Evolutionary conservation across 768 basidiomycete genomes (phyloP), one percentile per base, ranked within the genome.

Genomic region (Podaxis sp.): DNA sequence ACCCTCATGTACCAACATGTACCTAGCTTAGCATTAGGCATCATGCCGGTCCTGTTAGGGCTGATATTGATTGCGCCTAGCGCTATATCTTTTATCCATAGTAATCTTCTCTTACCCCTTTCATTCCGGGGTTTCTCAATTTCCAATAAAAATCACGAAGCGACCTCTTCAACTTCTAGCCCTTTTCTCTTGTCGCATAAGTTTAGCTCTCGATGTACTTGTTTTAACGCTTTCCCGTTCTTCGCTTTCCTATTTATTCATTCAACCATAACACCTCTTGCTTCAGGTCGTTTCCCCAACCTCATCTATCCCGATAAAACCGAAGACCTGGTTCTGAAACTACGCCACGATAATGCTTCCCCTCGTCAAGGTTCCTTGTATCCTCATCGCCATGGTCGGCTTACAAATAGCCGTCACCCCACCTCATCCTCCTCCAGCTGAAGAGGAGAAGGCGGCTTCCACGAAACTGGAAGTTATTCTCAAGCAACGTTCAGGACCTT

Each of bases 331-430:
- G 12, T 51, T 54, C 24, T 51, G 9, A 57, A 30, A 40, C 39
- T 12, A 13, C 61, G 17, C 26, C 28, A 28, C 26, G 19, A 69
- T 65, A 65, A 71, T 71, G 68, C 56, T 61, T 1, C 66, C 75
- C 39, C 68, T 79, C 48, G 48, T 78, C 52, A 80, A 77, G 64
- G 71, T 84, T 52, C 80, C 82, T 4, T 78, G 77, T 68, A 74
- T 79, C 49, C 67, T 83, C 40, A 70, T 77, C 17, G 75, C 79
- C 17, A 79, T 79, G 67, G 59, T 78, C 52, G 80, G 78, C 28
- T 68, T 84, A 15, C 81, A 82, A 33, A 69, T 76, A 30, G 75
- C 80, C 22, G 71, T 76, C 38, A 84, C 84, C 1, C 80, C 84
- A 44, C 84, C 79, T 24, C 73, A 80, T 39, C 77, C 79, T 17